A percentile compares a stretch with the other conserved stretches of the same genome.
These are phyloP conservation scores for Nannizziopsis arthrosporioides DNA, from an alignment of 2,329 filamentous ascomycete genomes.

Conservation along the genomic window DNA sequence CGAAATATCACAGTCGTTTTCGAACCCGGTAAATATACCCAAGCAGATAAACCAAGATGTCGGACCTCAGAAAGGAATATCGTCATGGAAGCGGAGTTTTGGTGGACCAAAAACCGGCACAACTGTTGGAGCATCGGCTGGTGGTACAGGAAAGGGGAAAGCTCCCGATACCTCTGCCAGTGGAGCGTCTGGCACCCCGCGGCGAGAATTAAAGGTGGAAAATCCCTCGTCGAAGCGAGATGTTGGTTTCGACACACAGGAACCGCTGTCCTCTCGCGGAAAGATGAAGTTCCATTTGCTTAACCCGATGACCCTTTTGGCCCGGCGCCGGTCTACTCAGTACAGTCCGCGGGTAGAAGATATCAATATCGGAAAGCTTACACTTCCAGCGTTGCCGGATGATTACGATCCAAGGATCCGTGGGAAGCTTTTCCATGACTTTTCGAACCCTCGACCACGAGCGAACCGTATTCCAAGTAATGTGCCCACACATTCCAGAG, in stretches of 20 bases:
- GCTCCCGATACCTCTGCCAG: slow-evolving; percentile 5
- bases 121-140: slow-evolving; percentile 16
- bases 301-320: slow-evolving; percentile 51
- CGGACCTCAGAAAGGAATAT: slow-evolving; percentile 18
- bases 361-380: slow-evolving; percentile 39
- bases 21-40: slow-evolving; percentile 1
- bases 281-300: slow-evolving; percentile 46
- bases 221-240: slow-evolving; percentile 1
- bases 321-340: slow-evolving; percentile 46
- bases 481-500: not conserved
- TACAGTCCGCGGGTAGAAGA: slow-evolving; percentile 41
- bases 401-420: slow-evolving; percentile 53
- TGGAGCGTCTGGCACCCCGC: not conserved
- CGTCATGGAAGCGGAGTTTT: slow-evolving; percentile 28
- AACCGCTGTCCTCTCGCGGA: slow-evolving; percentile 19
- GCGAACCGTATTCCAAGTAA: not conserved
- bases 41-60: slow-evolving; percentile 8
- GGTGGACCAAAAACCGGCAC: slow-evolving; percentile 23
- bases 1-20: not conserved
- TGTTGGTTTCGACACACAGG: slow-evolving; percentile 1
- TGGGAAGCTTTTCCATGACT: slow-evolving; percentile 53
- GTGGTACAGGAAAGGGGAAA: slow-evolving; percentile 22
- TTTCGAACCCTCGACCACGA: slow-evolving; percentile 47
- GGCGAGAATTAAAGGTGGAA: slow-evolving; percentile 16
- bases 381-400: slow-evolving; percentile 43